Evolutionary conservation across 768 basidiomycete genomes (phyloP).

Genomic region (Holtermanniella nyarrowii): DNA sequence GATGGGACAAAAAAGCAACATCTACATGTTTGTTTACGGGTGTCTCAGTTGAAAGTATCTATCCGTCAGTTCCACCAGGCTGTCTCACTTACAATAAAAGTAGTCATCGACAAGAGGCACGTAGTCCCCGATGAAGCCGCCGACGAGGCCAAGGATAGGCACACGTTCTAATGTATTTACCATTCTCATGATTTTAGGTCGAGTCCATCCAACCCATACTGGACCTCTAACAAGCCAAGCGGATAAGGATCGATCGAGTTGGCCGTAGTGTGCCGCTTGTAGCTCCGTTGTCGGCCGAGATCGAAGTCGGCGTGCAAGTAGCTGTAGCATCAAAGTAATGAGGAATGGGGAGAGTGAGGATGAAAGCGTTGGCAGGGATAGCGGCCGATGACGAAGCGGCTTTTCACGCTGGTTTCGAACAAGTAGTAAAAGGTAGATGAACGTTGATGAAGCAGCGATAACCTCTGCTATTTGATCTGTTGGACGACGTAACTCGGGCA

Average conservation of each 20-base stretch:
- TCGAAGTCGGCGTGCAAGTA: conserved; percentile 65
- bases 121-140: conserved; percentile 35
- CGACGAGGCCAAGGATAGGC: conserved; percentile 29
- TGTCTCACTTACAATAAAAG: conserved; percentile 38
- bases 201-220: conserved; percentile 52
- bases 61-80: no score
- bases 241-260: conserved; percentile 66
- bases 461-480: conserved; percentile 22
- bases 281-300: conserved; percentile 52
- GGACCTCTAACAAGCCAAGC: conserved; percentile 80
- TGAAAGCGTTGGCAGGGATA: conserved; percentile 42
- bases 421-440: conserved; percentile 16
- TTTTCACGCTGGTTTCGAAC: not conserved
- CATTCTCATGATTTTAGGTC: conserved; percentile 28
- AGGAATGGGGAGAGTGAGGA: conserved; percentile 53
- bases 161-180: conserved; percentile 19
- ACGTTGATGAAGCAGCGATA: conserved; percentile 11
- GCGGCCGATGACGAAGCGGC: conserved; percentile 9
- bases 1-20: no score
- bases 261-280: conserved; percentile 72
- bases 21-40: no score
- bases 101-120: conserved; percentile 37
- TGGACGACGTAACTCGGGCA: conserved; percentile 13
- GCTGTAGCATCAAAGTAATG: conserved; percentile 56
- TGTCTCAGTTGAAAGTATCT: no score